Evolutionary conservation across 495 filamentous ascomycete genomes (phyloP), one percentile per base, ranked within the genome.

Genomic region (Trichoderma asperelloides): DNA sequence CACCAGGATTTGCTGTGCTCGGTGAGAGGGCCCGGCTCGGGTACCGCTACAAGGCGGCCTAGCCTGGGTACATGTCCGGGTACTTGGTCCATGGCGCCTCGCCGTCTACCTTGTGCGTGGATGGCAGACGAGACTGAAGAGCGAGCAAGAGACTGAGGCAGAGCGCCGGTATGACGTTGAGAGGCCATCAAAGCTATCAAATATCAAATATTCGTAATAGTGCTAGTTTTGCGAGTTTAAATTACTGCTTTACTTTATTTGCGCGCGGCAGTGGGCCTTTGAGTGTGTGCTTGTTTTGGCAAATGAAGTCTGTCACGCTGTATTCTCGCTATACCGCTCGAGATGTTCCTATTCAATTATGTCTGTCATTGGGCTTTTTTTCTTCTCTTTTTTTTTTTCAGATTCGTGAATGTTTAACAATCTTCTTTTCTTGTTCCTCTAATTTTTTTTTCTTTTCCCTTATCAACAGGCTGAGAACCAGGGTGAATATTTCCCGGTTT

Each of bases 41-140:
- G 55, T 60, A 60, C 55, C 27, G 55, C 25, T 60, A 60, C 55
- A 60, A 60, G 23, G 55, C 55, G 21, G 55, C 55, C 18, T 23
- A 21, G 45, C 3, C 47, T n/a, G 47, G 47, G 47, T 51, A 51
- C 47, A 51, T 18, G 41, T n/a, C 2, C n/a, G 43, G 43, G 43
- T 47, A 47, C 43, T 7, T 47, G 43, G 43, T 18, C 43, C 43
- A 47, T 47, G 33, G 43, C n/a, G 43, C 43, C 43, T 15, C 6
- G n/a, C n/a, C 6, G n/a, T 47, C 15, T 47, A 15, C 43, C 33
- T 37, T 37, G 33, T 2, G 30, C 6, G 33, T 37, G 9, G 33
- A 37, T 37, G 33, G 33, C 33, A 7, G 33, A 37, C 5, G 5
- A 37, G 33, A 8, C 33, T 37, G 33, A 37, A 37, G 33, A 37